Conservation (phyloP, 345 rosid genomes). For the Brassica napus region Da-Ae NC_063434.1:7401001-7401500, state of each 20-base stretch:
- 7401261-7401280: not conserved
- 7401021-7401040: constrained; percentile 59
- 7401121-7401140: constrained; percentile 46
- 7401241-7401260: not conserved
- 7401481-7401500: not conserved
- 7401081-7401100: constrained; percentile 66
- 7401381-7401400: not conserved
- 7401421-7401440: not conserved
- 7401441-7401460: not conserved
- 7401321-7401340: not conserved
- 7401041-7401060: constrained; percentile 50
- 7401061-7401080: constrained; percentile 41
- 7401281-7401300: not conserved
- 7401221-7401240: constrained; percentile 16
- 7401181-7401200: constrained; percentile 9
- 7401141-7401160: constrained; percentile 34
- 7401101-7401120: constrained; percentile 48
- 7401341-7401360: not conserved
- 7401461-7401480: not conserved
- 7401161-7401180: not conserved
- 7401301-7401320: not conserved
- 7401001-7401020: constrained; percentile 61
- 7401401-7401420: not conserved
- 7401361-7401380: not conserved
- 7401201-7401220: not conserved